A percentile compares a stretch with the other conserved stretches of the same genome.
phyloP scores from a whole-genome alignment of 208 protist genomes.

The Trypanosoma caninum region DNA sequence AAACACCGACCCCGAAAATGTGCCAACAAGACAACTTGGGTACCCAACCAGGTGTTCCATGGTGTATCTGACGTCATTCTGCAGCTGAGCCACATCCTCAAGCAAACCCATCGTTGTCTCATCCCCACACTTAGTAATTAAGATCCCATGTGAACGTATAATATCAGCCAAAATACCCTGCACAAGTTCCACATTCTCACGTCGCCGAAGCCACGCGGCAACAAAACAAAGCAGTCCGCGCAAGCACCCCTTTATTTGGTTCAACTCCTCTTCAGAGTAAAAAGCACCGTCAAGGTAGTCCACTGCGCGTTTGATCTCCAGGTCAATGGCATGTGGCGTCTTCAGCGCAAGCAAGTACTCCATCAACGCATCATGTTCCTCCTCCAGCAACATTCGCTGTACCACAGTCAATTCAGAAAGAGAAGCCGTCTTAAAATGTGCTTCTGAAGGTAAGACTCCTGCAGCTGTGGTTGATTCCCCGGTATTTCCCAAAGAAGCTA shows the following conservation, averaged over 20 bases:
- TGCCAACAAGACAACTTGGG: constrained; percentile 56
- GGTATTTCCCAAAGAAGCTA: constrained; percentile 32
- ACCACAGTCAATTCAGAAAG: constrained; percentile 47
- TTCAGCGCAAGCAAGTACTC: constrained; percentile 37
- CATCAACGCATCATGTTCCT: constrained; percentile 63
- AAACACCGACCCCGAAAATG: constrained; percentile 62
- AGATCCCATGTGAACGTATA: constrained; percentile 52
- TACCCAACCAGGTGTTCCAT: constrained; percentile 75
- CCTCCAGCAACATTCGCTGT: constrained; percentile 60
- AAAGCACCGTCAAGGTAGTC: constrained; percentile 61
- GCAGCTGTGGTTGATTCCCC: neutral
- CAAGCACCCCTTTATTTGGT: constrained; percentile 46
- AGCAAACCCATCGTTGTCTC: constrained; percentile 34
- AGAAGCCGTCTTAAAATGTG: constrained; percentile 28
- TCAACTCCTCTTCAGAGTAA: constrained; percentile 66
- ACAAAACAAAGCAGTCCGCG: constrained; percentile 55
- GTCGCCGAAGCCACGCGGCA: constrained; percentile 39
- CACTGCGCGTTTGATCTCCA: constrained; percentile 66
- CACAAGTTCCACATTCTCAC: constrained; percentile 72
- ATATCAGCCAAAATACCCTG: constrained; percentile 76
- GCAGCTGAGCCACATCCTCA: constrained; percentile 49
- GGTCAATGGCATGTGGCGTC: constrained; percentile 68
- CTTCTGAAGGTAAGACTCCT: neutral
- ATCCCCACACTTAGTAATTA: constrained; percentile 60
- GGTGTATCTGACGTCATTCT: constrained; percentile 61